Conservation (phyloP, 305 asterid genomes). For the Petunia hybrid region DNA sequence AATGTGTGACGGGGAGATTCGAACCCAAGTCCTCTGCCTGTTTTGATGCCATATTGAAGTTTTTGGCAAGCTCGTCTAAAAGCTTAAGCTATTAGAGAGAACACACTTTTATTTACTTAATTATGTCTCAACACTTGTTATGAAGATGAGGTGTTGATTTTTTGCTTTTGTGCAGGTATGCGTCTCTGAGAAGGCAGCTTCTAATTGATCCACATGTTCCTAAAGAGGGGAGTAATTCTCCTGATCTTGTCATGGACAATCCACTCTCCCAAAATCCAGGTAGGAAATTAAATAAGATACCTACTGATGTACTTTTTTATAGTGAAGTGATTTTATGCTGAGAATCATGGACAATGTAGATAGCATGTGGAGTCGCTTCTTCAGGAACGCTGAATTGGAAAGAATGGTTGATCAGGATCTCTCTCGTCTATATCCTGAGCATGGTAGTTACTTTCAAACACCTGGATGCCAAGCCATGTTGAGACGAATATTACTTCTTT, state of each 20-base stretch:
- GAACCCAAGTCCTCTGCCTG: too few species aligned
- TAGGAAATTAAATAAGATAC: slow-evolving; percentile 25
- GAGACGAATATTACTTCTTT: slow-evolving; percentile 77
- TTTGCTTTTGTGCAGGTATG: slow-evolving; percentile 58
- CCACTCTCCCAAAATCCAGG: slow-evolving; percentile 94
- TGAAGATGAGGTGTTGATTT: neutral
- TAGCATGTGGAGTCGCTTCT: slow-evolving; percentile 97
- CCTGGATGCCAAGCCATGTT: slow-evolving; percentile 83
- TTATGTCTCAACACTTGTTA: neutral
- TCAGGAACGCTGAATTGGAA: slow-evolving; percentile 84
- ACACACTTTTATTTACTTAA: too few species aligned
- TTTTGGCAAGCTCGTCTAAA: too few species aligned
- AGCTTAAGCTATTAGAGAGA: too few species aligned
- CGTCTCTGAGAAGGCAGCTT: slow-evolving; percentile 80
- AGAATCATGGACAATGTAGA: slow-evolving; percentile 50
- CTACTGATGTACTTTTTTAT: too few species aligned
- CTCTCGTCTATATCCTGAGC: slow-evolving; percentile 90
- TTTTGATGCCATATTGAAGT: too few species aligned
- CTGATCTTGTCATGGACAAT: slow-evolving; percentile 81
- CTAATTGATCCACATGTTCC: slow-evolving; percentile 75
- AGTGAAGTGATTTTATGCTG: neutral
- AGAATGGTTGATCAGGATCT: slow-evolving; percentile 94
- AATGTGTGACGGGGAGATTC: too few species aligned
- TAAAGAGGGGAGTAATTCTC: slow-evolving; percentile 70
- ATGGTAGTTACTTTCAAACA: slow-evolving; percentile 90